Evolutionary conservation across 192 early-diverging fungal species (phyloP), one percentile per base, ranked within the genome.

Genomic region (Podila minutissima): DNA sequence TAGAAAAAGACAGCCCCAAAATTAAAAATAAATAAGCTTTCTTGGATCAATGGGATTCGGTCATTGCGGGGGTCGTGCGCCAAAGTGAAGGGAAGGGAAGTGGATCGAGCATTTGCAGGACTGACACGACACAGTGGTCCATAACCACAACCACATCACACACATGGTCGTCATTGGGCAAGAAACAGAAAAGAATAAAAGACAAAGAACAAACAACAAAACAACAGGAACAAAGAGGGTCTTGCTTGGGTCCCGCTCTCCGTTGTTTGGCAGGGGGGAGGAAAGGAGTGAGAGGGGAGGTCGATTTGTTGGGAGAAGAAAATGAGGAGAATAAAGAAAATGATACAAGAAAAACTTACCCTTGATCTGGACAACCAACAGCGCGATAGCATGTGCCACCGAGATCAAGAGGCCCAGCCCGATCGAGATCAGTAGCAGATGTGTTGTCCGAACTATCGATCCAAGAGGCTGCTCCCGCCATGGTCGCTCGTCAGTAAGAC

Each of bases 401-500:
- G 75, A 71, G 19, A 71, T 71, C 59, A 77, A 35, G 24, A 71
- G 49, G 17, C 69, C 75, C 17, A 77, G 55, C 3, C 26, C 55
- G 37, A 77, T 64, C 2, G 49, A 11, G 63, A 71, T 64, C 59
- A 71, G 63, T 0, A 77, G 29, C 8, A 71, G 32, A 33, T 77
- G 51, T 38, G 50, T 62, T 38, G 51, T 62, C 50, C 69, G 32
- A 0, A 53, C 32, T 15, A 71, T 71, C 8, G 69, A 29, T 46
- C 59, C 53, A 20, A 63, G 53, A 12, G 68, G 51, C 15, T 63
- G 65, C 7, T 79, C 69, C 24, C 58, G 59, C 75, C 75, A 72
- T 35, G 65, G 66, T 29, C 61, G 33, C 29, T 53, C 65, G 58
- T 67, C 61, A 29, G 64, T 32, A 35, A 79, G 55, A 13, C 50